phyloP scores from a whole-genome alignment of 1,139 yeast species.

The Yamadazyma triangularis region DNA sequence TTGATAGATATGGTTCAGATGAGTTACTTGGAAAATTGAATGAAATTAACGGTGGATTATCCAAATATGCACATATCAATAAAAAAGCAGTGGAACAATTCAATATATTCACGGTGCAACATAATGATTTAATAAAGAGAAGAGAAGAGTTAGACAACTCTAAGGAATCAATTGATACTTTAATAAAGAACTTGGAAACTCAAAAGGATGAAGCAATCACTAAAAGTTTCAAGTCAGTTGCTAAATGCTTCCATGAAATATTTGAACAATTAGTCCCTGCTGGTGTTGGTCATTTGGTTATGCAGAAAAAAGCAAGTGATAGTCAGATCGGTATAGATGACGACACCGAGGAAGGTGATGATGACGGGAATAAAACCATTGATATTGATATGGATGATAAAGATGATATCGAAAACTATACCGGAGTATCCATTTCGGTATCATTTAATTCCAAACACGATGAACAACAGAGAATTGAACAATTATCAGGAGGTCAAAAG shows the following conservation, averaged over 20 bases:
- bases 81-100: constrained; percentile 89
- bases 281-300: constrained; percentile 71
- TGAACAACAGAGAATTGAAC: constrained; percentile 87
- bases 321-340: constrained; percentile 8
- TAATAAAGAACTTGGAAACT: constrained; percentile 67
- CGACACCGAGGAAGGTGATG: constrained; percentile 17
- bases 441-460: constrained; percentile 85
- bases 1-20: constrained; percentile 46
- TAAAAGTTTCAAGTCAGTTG: constrained; percentile 72
- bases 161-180: constrained; percentile 63
- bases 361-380: constrained; percentile 12
- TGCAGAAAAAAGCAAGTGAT: constrained; percentile 44
- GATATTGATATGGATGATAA: constrained; percentile 15
- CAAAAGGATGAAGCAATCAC: constrained; percentile 84
- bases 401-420: constrained; percentile 52
- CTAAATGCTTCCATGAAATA: constrained; percentile 65
- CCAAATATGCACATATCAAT: constrained; percentile 73
- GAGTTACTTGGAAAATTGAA: constrained; percentile 54
- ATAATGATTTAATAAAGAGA: constrained; percentile 61
- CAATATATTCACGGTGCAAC: constrained; percentile 66
- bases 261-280: constrained; percentile 81
- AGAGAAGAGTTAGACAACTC: constrained; percentile 69
- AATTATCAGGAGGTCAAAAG: constrained; percentile 94
- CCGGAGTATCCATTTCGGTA: constrained; percentile 83
- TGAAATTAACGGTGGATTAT: constrained; percentile 52